Conservation (phyloP, 1,139 yeast species). For the Nakaseomyces uthaithaninus region DNA sequence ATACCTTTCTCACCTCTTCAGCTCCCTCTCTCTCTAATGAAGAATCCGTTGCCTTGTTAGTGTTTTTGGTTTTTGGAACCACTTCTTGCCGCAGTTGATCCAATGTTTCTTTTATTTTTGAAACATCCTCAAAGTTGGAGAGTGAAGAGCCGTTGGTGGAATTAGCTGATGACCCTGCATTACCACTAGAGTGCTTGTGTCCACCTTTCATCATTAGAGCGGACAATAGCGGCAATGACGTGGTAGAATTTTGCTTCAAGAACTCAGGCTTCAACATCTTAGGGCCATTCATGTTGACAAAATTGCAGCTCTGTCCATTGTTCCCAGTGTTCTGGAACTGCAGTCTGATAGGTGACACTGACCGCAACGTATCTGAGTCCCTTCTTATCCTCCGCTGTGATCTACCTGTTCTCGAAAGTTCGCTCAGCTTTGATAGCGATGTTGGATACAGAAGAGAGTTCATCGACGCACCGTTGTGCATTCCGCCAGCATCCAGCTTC, state of each 20-base stretch:
- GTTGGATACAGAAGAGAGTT: constrained; percentile 40
- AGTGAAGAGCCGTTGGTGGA: constrained; percentile 5
- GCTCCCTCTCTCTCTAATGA: no score
- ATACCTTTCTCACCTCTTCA: neutral
- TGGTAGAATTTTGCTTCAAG: constrained; percentile 14
- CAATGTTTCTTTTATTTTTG: constrained; percentile 18
- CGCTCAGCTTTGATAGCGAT: constrained; percentile 29
- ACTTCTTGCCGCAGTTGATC: constrained; percentile 18
- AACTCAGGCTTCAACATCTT: constrained; percentile 29
- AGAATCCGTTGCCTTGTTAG: neutral
- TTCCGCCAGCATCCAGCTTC: constrained; percentile 78
- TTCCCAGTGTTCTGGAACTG: constrained; percentile 12
- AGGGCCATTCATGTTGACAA: constrained; percentile 13
- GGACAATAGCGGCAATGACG: constrained; percentile 21
- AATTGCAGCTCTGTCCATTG: constrained; percentile 9
- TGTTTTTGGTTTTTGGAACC: neutral
- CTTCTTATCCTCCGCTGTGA: constrained; percentile 16
- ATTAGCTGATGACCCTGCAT: constrained; percentile 7
- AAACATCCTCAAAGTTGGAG: constrained; percentile 5
- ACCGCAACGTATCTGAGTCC: constrained; percentile 21
- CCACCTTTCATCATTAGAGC: constrained; percentile 18
- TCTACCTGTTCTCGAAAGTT: constrained; percentile 20
- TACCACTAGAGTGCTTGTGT: constrained; percentile 8
- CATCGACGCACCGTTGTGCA: constrained; percentile 67
- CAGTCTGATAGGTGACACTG: constrained; percentile 23